phyloP scores from a whole-genome alignment of 1,139 yeast species.

The Hansenula lynferdii region DNA sequence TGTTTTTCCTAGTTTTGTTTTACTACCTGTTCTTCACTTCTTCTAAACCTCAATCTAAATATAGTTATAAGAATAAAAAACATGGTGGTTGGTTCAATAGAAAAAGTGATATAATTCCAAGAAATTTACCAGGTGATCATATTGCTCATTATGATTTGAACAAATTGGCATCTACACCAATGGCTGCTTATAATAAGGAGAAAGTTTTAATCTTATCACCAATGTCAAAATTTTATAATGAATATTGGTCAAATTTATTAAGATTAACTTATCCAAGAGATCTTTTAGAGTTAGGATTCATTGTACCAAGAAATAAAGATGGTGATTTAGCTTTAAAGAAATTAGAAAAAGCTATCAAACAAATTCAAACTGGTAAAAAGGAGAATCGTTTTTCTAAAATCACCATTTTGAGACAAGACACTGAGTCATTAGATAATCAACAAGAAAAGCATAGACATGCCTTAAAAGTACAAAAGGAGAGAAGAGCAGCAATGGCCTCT shows the following conservation, averaged over 20 bases:
- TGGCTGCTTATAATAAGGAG: constrained; percentile 70
- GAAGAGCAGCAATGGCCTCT: constrained; percentile 87
- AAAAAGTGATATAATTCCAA: constrained; percentile 42
- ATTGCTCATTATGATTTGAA: constrained; percentile 84
- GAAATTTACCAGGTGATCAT: constrained; percentile 68
- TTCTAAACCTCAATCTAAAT: constrained; percentile 20
- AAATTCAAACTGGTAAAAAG: constrained; percentile 54
- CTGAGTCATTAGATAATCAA: constrained; percentile 65
- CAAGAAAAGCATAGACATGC: constrained; percentile 77
- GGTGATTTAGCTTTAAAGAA: constrained; percentile 74
- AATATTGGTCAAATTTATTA: constrained; percentile 82
- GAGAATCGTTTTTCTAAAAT: constrained; percentile 67
- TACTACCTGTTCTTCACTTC: constrained; percentile 38
- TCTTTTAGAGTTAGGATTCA: constrained; percentile 83
- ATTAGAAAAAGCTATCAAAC: constrained; percentile 72
- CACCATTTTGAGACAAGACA: constrained; percentile 87
- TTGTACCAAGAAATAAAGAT: constrained; percentile 72
- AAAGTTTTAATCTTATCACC: constrained; percentile 84
- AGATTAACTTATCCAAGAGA: constrained; percentile 77
- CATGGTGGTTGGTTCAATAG: constrained; percentile 22
- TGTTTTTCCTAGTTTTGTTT: constrained; percentile 36
- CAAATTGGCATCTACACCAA: constrained; percentile 60
- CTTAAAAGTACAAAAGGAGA: constrained; percentile 75
- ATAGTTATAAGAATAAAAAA: constrained; percentile 22
- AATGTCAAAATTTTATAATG: constrained; percentile 76